Conservation (phyloP, 768 basidiomycete species). For the Suillus spraguei region DNA sequence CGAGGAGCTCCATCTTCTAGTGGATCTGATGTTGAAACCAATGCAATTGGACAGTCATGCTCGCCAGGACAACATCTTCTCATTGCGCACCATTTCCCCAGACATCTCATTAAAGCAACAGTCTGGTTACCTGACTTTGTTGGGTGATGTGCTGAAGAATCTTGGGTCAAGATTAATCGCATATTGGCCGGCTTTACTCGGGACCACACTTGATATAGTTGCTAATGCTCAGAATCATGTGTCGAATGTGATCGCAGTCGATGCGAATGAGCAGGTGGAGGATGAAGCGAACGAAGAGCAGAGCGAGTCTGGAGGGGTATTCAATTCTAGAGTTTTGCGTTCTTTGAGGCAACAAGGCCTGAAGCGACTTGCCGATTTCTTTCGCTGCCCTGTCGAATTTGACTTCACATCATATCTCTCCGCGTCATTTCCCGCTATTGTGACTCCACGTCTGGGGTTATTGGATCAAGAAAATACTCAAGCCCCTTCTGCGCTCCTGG, state of each 20-base stretch:
- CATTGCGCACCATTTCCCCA: slow-evolving; percentile 28
- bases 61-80: slow-evolving; percentile 31
- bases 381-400: slow-evolving; percentile 71
- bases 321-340: slow-evolving; percentile 47
- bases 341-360: slow-evolving; percentile 81
- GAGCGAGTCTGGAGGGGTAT: slow-evolving; percentile 26
- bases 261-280: slow-evolving; percentile 40
- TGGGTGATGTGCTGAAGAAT: slow-evolving; percentile 82
- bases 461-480: slow-evolving; percentile 90
- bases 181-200: slow-evolving; percentile 79
- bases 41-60: slow-evolving; percentile 42
- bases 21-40: slow-evolving; percentile 87
- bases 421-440: slow-evolving; percentile 66
- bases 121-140: slow-evolving; percentile 80
- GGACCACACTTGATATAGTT: slow-evolving; percentile 65
- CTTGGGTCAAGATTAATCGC: slow-evolving; percentile 70
- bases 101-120: slow-evolving; percentile 64
- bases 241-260: slow-evolving; percentile 31
- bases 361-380: slow-evolving; percentile 88
- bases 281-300: slow-evolving; percentile 39
- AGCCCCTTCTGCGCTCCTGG: slow-evolving; percentile 84
- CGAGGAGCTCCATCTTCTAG: slow-evolving; percentile 73
- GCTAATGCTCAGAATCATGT: slow-evolving; percentile 65
- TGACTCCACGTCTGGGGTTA: slow-evolving; percentile 77
- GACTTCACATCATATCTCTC: slow-evolving; percentile 75